A percentile compares a stretch with the other conserved stretches of the same genome.
Conservation (phyloP, 306 rosid species). For the Calophaca sinica region DNA sequence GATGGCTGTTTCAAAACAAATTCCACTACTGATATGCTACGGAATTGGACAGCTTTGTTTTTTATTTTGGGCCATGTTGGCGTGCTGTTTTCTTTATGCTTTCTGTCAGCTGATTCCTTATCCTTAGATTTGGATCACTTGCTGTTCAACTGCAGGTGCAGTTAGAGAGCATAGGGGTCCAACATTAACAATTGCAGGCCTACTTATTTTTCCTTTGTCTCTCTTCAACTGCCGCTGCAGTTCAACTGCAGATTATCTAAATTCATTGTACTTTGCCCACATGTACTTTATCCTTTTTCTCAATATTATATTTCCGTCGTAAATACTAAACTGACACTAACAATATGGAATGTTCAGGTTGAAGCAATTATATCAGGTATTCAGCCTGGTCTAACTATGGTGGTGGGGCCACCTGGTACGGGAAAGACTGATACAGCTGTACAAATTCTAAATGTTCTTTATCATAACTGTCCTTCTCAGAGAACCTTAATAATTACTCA, state of each 20-base stretch:
- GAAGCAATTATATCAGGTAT: slow-evolving; percentile 93
- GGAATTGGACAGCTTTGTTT: neutral
- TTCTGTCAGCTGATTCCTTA: neutral
- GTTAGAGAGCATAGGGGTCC: slow-evolving; percentile 1
- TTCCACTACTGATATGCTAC: slow-evolving; percentile 17
- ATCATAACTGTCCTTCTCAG: slow-evolving; percentile 97
- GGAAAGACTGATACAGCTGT: slow-evolving; percentile 99
- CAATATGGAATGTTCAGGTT: slow-evolving; percentile 55
- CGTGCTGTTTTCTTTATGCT: slow-evolving; percentile 27
- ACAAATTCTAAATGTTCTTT: slow-evolving; percentile 92
- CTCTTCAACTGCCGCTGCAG: slow-evolving; percentile 27
- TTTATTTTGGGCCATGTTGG: slow-evolving; percentile 18
- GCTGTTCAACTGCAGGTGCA: slow-evolving; percentile 20
- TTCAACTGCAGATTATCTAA: slow-evolving; percentile 6
- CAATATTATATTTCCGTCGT: slow-evolving; percentile 6
- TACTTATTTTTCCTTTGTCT: slow-evolving; percentile 7
- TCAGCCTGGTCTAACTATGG: slow-evolving; percentile 98
- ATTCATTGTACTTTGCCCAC: neutral
- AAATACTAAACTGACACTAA: slow-evolving; percentile 8
- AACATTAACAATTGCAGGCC: neutral
- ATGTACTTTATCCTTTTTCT: slow-evolving; percentile 4
- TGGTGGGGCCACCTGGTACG: slow-evolving; percentile 99
- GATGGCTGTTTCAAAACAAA: slow-evolving; percentile 11
- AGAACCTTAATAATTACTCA: slow-evolving; percentile 96
- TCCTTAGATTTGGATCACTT: slow-evolving; percentile 23